phyloP scores from a whole-genome alignment of 768 basidiomycete species.

The Russula vinacea region DNA sequence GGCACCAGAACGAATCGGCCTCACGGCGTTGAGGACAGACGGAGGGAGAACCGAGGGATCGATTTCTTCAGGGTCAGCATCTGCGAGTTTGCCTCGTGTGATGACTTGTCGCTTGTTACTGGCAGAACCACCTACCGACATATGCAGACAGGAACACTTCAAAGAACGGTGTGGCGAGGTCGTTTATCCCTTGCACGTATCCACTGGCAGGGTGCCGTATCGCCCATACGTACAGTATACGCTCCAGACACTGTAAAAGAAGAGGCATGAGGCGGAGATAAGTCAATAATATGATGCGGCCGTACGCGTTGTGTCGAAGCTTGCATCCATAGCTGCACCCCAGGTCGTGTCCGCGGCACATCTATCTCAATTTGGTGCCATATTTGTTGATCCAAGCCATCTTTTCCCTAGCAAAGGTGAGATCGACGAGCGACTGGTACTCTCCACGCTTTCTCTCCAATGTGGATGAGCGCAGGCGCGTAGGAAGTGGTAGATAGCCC shows the following conservation, averaged over 20 bases:
- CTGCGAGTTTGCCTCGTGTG: constrained; percentile 41
- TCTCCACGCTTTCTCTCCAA: constrained; percentile 89
- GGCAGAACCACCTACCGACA: constrained; percentile 57
- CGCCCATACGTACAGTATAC: constrained; percentile 98
- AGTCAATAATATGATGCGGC: constrained; percentile 8
- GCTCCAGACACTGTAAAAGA: constrained; percentile 72
- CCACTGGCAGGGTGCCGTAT: constrained; percentile 98
- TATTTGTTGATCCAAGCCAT: constrained; percentile 90
- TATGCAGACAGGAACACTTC: constrained; percentile 95
- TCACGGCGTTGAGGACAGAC: constrained; percentile 80
- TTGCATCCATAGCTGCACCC: constrained; percentile 88
- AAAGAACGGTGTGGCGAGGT: constrained; percentile 96
- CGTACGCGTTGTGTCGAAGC: constrained; percentile 83
- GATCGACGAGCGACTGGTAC: constrained; percentile 83
- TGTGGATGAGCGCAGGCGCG: constrained; percentile 67
- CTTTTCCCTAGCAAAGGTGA: constrained; percentile 84
- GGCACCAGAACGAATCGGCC: constrained; percentile 98
- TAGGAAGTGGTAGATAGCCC: constrained; percentile 91
- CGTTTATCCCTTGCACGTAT: constrained; percentile 99
- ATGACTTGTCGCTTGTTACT: not conserved
- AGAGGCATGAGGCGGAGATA: constrained; percentile 24
- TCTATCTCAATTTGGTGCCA: constrained; percentile 99
- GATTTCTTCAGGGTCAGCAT: constrained; percentile 86
- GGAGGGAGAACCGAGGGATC: constrained; percentile 74
- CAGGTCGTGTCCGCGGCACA: constrained; percentile 92